phyloP scores from a whole-genome alignment of 208 protist species.

The Wallacemonas sp. region DNA sequence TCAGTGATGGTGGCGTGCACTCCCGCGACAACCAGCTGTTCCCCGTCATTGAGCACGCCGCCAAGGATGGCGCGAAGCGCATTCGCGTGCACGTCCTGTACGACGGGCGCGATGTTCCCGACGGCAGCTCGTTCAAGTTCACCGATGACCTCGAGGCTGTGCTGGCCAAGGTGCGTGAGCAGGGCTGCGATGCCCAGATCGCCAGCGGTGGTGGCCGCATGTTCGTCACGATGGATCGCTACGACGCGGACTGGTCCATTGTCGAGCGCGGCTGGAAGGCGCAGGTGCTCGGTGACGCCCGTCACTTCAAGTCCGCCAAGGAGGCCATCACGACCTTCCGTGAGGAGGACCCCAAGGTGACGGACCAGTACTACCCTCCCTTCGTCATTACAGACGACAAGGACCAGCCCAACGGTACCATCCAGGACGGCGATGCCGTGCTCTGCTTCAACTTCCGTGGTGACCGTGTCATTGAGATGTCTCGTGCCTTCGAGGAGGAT shows the following conservation, averaged over 20 bases:
- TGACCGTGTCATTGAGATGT: constrained; percentile 95
- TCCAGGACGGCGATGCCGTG: constrained; percentile 94
- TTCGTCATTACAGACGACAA: constrained; percentile 81
- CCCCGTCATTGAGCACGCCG: constrained; percentile 85
- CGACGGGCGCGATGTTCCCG: constrained; percentile 95
- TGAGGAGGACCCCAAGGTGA: constrained; percentile 72
- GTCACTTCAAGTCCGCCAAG: constrained; percentile 74
- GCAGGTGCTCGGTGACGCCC: constrained; percentile 92
- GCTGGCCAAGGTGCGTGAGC: constrained; percentile 66
- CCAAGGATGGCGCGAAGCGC: constrained; percentile 70
- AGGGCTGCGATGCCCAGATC: constrained; percentile 85
- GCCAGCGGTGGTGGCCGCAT: constrained; percentile 94
- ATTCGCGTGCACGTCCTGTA: constrained; percentile 93
- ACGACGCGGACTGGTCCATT: constrained; percentile 95
- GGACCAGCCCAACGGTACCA: constrained; percentile 83
- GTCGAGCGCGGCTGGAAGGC: constrained; percentile 93
- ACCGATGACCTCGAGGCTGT: constrained; percentile 89
- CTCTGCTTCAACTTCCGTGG: constrained; percentile 95
- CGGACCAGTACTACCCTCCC: constrained; percentile 94
- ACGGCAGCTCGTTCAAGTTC: constrained; percentile 90
- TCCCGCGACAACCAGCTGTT: constrained; percentile 92
- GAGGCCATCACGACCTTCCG: constrained; percentile 91
- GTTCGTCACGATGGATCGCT: constrained; percentile 96
- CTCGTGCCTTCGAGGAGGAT: constrained; percentile 90
- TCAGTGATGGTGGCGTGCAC: constrained; percentile 95